Base-by-base conservation (phyloP, 495 filamentous ascomycete genomes). In the Penicillium flavigenum region DNA sequence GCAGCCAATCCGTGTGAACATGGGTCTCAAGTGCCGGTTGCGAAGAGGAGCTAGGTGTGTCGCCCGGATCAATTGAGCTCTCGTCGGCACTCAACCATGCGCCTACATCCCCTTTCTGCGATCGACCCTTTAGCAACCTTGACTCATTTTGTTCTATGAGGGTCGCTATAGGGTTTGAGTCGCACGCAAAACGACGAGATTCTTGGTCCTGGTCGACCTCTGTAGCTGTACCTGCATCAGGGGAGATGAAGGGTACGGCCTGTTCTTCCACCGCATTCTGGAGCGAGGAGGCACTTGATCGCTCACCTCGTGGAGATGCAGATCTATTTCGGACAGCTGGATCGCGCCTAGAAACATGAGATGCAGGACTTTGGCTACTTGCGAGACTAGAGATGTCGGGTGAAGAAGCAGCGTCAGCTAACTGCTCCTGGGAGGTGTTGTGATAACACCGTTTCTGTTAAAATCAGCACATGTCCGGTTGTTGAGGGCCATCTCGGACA, bases 361-460 rank as follows among this genome's bases (percentile, higher is more conserved):
- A 47, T 26, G 27, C 14, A 20, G 39, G 39, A 27, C 29, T 19
- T 19, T 27, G 27, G 6, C 7, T 26, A 29, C 14, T 1, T 43
- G 17, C 2, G 0, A 57, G 16, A 12, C 11, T 34, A 19, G 44
- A 38, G 31, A 41, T 22, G 17, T 27, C 43, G 22, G 32, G 31
- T 19, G 31, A 49, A 8, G 26, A 19, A 31, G 7, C 29, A 7
- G 12, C 17, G 12, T 26, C 17, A 27, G 11, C 16, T 41, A 22
- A 6, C 1, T 14, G 48, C 43, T 41, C 41, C 39, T 52, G 19
- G 14, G 16, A 19, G 5, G 12, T 46, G 10, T 41, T 20, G 43
- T 68, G 65, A 17, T 59, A 60, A 29, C 65, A 68, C 49, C 60
- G 63, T 63, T 62, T 68, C 65, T 68, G 42, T 1, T 1, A n/a